Conservation (phyloP, 108 stramenopile genomes). For the Conticribra weissflogii region DNA sequence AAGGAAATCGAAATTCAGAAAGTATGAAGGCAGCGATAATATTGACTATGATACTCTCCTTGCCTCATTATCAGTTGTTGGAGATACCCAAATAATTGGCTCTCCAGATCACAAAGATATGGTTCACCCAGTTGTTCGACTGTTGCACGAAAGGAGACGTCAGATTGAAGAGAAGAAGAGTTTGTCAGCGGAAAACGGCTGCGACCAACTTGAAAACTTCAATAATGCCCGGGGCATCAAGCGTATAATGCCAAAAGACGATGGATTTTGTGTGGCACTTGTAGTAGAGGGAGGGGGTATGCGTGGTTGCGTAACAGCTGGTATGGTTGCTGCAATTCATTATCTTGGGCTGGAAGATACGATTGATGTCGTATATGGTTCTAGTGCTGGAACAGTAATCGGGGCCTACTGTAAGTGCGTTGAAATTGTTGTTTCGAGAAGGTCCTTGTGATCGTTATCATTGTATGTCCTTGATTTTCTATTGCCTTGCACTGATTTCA, state of each 20-base stretch:
- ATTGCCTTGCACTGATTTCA: background rate
- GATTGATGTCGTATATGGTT: constrained; percentile 94
- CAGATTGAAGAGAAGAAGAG: constrained; percentile 34
- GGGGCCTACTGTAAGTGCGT: constrained; percentile 66
- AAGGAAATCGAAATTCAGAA: background rate
- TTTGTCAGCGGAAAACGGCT: constrained; percentile 18
- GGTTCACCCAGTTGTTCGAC: constrained; percentile 75
- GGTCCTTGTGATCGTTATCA: too few species aligned
- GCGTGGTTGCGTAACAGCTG: constrained; percentile 94
- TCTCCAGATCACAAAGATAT: constrained; percentile 55
- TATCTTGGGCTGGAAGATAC: constrained; percentile 84
- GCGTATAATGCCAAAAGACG: constrained; percentile 34
- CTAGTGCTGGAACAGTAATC: constrained; percentile 87
- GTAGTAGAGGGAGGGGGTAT: constrained; percentile 96
- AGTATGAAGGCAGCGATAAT: background rate
- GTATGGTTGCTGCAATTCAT: constrained; percentile 90
- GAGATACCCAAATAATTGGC: constrained; percentile 84
- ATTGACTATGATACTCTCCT: constrained; percentile 70
- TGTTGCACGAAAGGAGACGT: constrained; percentile 64
- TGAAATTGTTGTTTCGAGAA: background rate
- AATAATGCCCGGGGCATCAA: constrained; percentile 6
- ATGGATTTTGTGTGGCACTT: constrained; percentile 82
- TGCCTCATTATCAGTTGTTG: constrained; percentile 58
- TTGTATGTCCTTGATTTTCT: background rate
- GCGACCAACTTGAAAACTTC: background rate